Percentiles rank a stretch among this genome's conserved stretches.
Evolutionary conservation across 2,329 filamentous ascomycete genomes (phyloP).

Genomic region (Verticillium tricorpus): DNA sequence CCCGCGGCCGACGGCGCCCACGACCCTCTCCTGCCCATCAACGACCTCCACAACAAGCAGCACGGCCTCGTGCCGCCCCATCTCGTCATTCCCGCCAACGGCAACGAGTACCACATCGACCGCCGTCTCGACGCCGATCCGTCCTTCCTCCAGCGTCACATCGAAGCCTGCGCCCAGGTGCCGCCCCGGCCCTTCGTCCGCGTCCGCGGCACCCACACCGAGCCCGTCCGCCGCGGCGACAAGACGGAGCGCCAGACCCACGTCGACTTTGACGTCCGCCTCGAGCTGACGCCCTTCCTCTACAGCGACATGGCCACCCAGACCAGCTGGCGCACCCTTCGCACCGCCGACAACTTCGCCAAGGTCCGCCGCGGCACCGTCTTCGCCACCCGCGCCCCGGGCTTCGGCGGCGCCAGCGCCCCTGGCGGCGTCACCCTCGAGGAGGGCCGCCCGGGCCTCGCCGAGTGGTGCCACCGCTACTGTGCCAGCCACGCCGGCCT

Average conservation of each 20-base stretch:
- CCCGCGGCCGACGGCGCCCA: conserved; percentile 14
- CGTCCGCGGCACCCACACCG: conserved; percentile 48
- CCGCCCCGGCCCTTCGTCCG: conserved; percentile 51
- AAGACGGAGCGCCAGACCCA: conserved; percentile 42
- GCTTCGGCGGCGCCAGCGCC: conserved; percentile 24
- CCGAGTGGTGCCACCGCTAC: conserved; percentile 66
- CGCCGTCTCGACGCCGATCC: conserved; percentile 39
- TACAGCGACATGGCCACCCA: conserved; percentile 37
- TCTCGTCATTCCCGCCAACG: conserved; percentile 25
- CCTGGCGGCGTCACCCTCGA: conserved; percentile 12
- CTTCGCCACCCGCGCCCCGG: conserved; percentile 45
- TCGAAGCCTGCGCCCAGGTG: conserved; percentile 35
- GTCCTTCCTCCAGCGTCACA: conserved; percentile 36
- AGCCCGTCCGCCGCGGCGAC: conserved; percentile 37
- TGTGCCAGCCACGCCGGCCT: conserved; percentile 53
- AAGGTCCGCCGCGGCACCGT: conserved; percentile 62
- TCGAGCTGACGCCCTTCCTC: conserved; percentile 57
- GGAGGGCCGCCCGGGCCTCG: conserved; percentile 8
- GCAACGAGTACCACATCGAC: conserved; percentile 38
- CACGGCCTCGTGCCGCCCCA: conserved; percentile 19
- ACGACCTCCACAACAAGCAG: neutral
- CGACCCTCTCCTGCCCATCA: conserved; percentile 18
- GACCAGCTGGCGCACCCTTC: conserved; percentile 37
- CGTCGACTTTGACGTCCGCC: conserved; percentile 54
- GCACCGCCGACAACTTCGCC: conserved; percentile 52